Evolutionary conservation across 306 rosid genomes (phyloP), one percentile per base, ranked within the genome.

Genomic region (Prinsepia uniflora): DNA sequence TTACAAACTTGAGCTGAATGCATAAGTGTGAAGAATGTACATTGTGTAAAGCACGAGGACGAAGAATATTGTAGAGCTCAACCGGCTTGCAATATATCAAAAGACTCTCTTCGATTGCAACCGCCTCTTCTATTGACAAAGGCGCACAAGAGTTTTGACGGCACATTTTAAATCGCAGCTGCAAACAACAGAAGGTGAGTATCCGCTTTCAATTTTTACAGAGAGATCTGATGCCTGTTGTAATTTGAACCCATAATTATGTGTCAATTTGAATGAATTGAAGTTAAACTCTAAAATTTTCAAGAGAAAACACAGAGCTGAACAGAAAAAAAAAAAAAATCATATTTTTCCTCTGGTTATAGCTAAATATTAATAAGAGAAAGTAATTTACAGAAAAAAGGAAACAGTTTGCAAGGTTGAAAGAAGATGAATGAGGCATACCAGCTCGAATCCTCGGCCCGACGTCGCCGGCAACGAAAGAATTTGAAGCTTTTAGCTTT

Each of bases 41-140:
- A 75, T 87, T 94, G 71, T 89, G 83, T 39, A 80, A 80, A 72
- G 91, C 82, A 53, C 99, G 99, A 75, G 89, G 82, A 52, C 82
- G 88, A 77, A 94, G 91, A 79, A 94, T 94, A 39, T 94, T 94
- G 87, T 94, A 94, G 14, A 91, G 87, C 80, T 94, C 99, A 72
- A 94, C 97, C 2, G 99, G 99, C 78, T 94, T 94, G 92, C 97
- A 94, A 70, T 94, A 94, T 52, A 86, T 76, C 67, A 94, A 80
- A 46, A 94, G 91, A 71, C 88, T 94, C 89, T 94, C 99, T 24
- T 87, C 99, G 71, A 95, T 86, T 6, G 85, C 77, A 41, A 79
- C 78, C 45, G 85, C 89, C 72, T 87, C 95, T 63, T 87, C 99
- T 11, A 78, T 86, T 43, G 96, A 77, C 57, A 64, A 83, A 65